Base-by-base conservation (phyloP, 2,329 filamentous ascomycete species). In the Aureobasidium sp. region DNA sequence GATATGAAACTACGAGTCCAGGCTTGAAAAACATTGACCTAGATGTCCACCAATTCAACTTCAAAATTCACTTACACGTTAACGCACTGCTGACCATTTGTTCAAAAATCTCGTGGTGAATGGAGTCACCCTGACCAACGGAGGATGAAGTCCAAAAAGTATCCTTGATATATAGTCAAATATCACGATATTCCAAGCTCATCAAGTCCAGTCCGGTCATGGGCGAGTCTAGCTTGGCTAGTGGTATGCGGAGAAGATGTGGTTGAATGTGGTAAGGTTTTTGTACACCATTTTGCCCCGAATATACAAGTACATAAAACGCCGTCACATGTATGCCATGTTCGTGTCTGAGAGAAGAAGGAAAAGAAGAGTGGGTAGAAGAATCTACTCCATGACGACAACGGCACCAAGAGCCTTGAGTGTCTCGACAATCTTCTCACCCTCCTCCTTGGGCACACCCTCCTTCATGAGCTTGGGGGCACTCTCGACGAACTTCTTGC, bases 401-500 rank as follows among this genome's bases (percentile, higher is more conserved):
- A 89, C 91, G 66, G 88, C 94, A 67, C 94, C 94, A 64, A 99
- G 80, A 68, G 84, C 92, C 85, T 97, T 97, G 81, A 99, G 83
- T 45, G 90, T 86, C 76, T 90, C 90, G 63, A 99, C 85, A 72
- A 99, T 97, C 87, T 99, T 99, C 84, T 97, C 93, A 8, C 91
- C 91, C 76, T 99, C 95, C 73, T 99, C 94, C 85, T 99, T 99
- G 66, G 93, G 89, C 68, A 99, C 91, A 57, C 89, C 92, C 80
- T 99, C 94, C 87, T 97, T 97, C 90, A 99, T 90, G 77, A 90
- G 81, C 88, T 99, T 99, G 66, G 94, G 94, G 68, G 90, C 92
- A 73, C 90, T 91, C 83, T 99, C 94, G 67, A 99, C 94, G 72
- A 99, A 99, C 82, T 99, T 99, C 88, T 99, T 99, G 80, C 90